These are phyloP conservation scores for Nothopassalora personata DNA, from an alignment of 2,329 filamentous ascomycete species.

Conservation along the genomic window DNA sequence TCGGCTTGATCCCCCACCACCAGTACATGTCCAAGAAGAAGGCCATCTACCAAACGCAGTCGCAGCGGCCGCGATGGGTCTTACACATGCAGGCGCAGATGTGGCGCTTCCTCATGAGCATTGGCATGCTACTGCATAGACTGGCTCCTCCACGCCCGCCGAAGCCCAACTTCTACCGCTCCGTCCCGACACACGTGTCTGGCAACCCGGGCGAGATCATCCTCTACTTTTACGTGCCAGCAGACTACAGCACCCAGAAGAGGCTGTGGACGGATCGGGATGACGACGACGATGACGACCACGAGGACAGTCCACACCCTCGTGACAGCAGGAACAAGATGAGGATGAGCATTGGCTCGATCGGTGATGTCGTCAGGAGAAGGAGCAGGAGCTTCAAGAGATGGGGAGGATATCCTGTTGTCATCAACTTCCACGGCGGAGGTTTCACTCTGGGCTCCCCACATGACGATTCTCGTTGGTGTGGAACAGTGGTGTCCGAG, in stretches of 20 bases:
- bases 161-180: constrained; percentile 54
- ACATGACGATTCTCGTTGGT: constrained; percentile 58
- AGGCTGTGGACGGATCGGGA: constrained; percentile 27
- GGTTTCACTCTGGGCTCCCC: constrained; percentile 57
- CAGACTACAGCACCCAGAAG: constrained; percentile 42
- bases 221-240: constrained; percentile 59
- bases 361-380: constrained; percentile 22
- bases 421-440: constrained; percentile 61
- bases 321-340: constrained; percentile 16
- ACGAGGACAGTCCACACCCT: constrained; percentile 13
- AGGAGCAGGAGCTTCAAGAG: constrained; percentile 34
- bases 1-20: constrained; percentile 9
- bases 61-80: constrained; percentile 49
- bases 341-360: constrained; percentile 20
- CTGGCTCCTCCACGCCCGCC: constrained; percentile 57
- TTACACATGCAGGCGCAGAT: constrained; percentile 59
- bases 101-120: constrained; percentile 62
- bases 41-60: constrained; percentile 17
- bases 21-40: constrained; percentile 11
- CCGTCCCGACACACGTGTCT: constrained; percentile 48
- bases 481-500: constrained; percentile 50
- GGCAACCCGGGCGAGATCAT: constrained; percentile 44
- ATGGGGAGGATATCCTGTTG: constrained; percentile 47
- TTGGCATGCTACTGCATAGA: constrained; percentile 65
- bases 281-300: constrained; percentile 16